phyloP scores from a whole-genome alignment of 768 basidiomycete species.

The Mycena indigotica region DNA sequence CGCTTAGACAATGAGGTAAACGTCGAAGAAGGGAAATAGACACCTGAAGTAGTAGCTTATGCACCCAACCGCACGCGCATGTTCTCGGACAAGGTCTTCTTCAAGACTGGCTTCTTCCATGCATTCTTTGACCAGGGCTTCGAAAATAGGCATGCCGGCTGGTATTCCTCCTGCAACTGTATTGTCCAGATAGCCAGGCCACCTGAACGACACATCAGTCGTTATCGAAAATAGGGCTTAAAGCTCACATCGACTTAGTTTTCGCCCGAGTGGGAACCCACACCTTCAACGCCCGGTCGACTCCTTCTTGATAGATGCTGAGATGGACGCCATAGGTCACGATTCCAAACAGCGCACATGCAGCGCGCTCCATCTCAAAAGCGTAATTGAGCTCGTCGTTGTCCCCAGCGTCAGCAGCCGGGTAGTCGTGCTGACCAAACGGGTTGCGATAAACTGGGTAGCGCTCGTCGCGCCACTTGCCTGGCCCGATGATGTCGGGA shows the following conservation, averaged over 20 bases:
- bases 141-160: slow-evolving; percentile 69
- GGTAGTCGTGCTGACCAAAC: slow-evolving; percentile 59
- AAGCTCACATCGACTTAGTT: slow-evolving; percentile 85
- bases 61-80: slow-evolving; percentile 64
- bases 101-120: slow-evolving; percentile 90
- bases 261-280: slow-evolving; percentile 88
- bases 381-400: slow-evolving; percentile 58
- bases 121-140: slow-evolving; percentile 86
- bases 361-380: slow-evolving; percentile 89
- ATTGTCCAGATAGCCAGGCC: slow-evolving; percentile 88
- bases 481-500: slow-evolving; percentile 65
- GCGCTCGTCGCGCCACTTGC: slow-evolving; percentile 84
- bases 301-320: slow-evolving; percentile 62
- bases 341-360: slow-evolving; percentile 86
- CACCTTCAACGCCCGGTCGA: slow-evolving; percentile 42
- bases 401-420: slow-evolving; percentile 33
- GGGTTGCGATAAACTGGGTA: slow-evolving; percentile 79
- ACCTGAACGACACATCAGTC: slow-evolving; percentile 45
- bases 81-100: slow-evolving; percentile 59
- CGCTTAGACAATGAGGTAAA: neutral
- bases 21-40: neutral
- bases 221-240: neutral
- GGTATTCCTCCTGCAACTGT: slow-evolving; percentile 91
- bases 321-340: slow-evolving; percentile 93
- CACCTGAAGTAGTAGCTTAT: slow-evolving; percentile 84